phyloP scores from a whole-genome alignment of 805 yeast genomes.

The Groenewaldozyma salmanticensis region DNA sequence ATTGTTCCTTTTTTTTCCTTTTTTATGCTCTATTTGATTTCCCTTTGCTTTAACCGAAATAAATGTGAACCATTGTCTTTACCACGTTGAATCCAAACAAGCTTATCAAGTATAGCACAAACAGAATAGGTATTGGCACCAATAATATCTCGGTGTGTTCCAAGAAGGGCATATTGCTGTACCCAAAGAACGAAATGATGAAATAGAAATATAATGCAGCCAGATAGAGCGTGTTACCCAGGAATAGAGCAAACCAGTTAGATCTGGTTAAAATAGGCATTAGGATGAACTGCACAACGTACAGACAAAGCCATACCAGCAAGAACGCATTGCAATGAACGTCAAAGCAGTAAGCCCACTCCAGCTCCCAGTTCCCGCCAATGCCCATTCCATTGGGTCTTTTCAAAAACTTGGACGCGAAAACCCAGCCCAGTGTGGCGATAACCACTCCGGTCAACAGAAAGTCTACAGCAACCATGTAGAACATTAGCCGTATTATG shows the following conservation, averaged over 20 bases:
- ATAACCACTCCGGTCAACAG: conserved; percentile 57
- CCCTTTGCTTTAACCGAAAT: conserved; percentile 24
- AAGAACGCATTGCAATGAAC: conserved; percentile 88
- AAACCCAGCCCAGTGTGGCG: conserved; percentile 64
- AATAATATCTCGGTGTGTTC: conserved; percentile 52
- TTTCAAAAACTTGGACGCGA: conserved; percentile 54
- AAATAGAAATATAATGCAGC: conserved; percentile 67
- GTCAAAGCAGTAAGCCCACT: conserved; percentile 94
- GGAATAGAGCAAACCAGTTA: conserved; percentile 54
- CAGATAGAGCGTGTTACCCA: conserved; percentile 74
- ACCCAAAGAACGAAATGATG: conserved; percentile 81
- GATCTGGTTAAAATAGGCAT: conserved; percentile 61
- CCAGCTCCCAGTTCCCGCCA: conserved; percentile 41
- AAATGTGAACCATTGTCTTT: conserved; percentile 44
- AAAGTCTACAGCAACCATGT: conserved; percentile 82
- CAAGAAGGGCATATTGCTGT: conserved; percentile 61
- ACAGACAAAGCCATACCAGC: conserved; percentile 65
- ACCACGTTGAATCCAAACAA: conserved; percentile 67
- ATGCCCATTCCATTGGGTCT: conserved; percentile 18
- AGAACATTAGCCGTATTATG: conserved; percentile 55
- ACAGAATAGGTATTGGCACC: conserved; percentile 54
- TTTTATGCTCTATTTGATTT: background rate
- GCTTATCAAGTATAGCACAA: conserved; percentile 49
- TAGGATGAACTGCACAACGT: conserved; percentile 63
- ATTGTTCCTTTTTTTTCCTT: background rate